Conservation (phyloP, 495 filamentous ascomycete species). For the Neurospora sp. region DNA sequence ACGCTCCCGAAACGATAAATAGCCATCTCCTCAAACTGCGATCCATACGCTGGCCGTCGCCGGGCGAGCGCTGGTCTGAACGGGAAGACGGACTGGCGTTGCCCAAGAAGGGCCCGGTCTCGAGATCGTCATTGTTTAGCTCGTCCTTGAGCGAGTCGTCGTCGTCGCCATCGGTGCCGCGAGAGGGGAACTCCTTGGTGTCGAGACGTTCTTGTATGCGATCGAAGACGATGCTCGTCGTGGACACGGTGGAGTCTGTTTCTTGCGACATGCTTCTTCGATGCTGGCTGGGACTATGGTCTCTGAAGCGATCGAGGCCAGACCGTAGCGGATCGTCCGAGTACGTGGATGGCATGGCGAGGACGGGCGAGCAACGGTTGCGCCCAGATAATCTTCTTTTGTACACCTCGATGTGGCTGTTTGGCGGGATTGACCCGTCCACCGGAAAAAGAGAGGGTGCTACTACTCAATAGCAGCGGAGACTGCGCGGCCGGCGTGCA, state of each 20-base stretch:
- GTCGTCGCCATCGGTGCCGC: slow-evolving; percentile 35
- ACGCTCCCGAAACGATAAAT: slow-evolving; percentile 55
- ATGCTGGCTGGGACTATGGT: slow-evolving; percentile 3
- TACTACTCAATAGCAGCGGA: background rate
- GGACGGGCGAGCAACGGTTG: background rate
- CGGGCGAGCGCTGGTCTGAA: slow-evolving; percentile 3
- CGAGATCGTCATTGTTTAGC: slow-evolving; percentile 29
- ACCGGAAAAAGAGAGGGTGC: background rate
- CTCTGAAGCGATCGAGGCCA: background rate
- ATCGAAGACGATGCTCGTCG: slow-evolving; percentile 69
- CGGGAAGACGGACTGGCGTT: slow-evolving; percentile 4
- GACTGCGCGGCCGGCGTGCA: background rate
- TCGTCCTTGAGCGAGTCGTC: slow-evolving; percentile 37
- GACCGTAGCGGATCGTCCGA: background rate
- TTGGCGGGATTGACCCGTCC: background rate
- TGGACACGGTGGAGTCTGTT: slow-evolving; percentile 60
- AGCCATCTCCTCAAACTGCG: slow-evolving; percentile 54
- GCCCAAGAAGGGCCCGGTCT: slow-evolving; percentile 36
- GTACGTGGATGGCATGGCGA: background rate
- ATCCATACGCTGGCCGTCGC: slow-evolving; percentile 38
- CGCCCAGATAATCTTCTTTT: background rate
- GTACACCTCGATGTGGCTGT: background rate
- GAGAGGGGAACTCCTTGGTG: slow-evolving; percentile 22
- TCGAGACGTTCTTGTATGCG: slow-evolving; percentile 46
- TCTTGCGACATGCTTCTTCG: slow-evolving; percentile 37